These are phyloP conservation scores for Chlorencoelia australis DNA, from an alignment of 2,329 filamentous ascomycete genomes.

Conservation along the genomic window DNA sequence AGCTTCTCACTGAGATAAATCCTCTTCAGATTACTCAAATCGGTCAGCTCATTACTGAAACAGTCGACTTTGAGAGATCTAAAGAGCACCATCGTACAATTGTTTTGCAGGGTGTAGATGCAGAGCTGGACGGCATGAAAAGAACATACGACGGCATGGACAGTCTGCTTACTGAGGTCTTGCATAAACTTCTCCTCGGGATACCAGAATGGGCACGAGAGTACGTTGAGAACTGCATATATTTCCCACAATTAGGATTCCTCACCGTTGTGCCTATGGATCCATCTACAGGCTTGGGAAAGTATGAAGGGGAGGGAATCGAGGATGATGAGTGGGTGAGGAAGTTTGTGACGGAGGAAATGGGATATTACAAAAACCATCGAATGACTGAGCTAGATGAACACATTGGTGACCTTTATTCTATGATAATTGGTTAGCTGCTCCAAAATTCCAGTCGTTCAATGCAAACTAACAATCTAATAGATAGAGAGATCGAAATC, in stretches of 20 bases:
- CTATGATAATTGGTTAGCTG: constrained; percentile 62
- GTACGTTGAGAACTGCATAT: constrained; percentile 65
- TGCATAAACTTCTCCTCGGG: constrained; percentile 48
- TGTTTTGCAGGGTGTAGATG: constrained; percentile 61
- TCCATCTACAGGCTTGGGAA: constrained; percentile 43
- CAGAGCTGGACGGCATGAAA: constrained; percentile 68
- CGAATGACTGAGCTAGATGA: constrained; percentile 74
- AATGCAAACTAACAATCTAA: not conserved
- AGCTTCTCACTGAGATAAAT: constrained; percentile 53
- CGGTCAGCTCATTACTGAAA: constrained; percentile 60
- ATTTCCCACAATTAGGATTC: constrained; percentile 87
- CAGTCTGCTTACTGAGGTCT: constrained; percentile 58
- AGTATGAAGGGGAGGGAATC: constrained; percentile 51
- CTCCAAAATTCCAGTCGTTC: not conserved
- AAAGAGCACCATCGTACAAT: constrained; percentile 57
- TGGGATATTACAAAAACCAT: constrained; percentile 77
- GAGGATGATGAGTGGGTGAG: constrained; percentile 60
- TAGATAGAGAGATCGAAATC: constrained; percentile 83
- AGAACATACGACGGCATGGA: constrained; percentile 69
- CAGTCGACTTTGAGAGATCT: constrained; percentile 73
- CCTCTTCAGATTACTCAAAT: constrained; percentile 50
- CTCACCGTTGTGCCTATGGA: constrained; percentile 64
- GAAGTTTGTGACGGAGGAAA: constrained; percentile 61
- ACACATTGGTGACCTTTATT: constrained; percentile 75
- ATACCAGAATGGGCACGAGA: constrained; percentile 49